These are phyloP conservation scores for Thermothelomyces thermophilus DNA, from an alignment of 2,329 filamentous ascomycete species.

Conservation along the genomic window DNA sequence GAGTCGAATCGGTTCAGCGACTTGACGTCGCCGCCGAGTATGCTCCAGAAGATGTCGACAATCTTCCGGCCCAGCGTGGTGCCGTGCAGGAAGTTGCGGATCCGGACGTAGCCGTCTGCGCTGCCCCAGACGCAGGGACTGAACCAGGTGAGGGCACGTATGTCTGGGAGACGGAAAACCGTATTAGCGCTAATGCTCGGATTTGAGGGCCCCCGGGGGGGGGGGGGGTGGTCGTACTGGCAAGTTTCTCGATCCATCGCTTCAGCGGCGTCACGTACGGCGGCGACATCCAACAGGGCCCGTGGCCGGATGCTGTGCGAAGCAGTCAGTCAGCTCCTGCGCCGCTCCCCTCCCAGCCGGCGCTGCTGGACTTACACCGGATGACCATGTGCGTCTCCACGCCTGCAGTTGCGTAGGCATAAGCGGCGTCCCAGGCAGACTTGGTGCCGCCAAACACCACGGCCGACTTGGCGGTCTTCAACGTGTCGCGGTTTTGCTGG, in stretches of 20 bases:
- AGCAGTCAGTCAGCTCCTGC: background rate
- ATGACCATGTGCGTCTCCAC: conserved; percentile 55
- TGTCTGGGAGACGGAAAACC: conserved; percentile 34
- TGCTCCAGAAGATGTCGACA: conserved; percentile 51
- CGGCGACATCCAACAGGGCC: conserved; percentile 53
- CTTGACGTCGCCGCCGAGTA: conserved; percentile 50
- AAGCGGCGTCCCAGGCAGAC: conserved; percentile 59
- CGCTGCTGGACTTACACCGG: conserved; percentile 33
- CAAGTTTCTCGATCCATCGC: conserved; percentile 59
- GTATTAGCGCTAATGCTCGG: background rate
- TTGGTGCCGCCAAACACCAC: conserved; percentile 58
- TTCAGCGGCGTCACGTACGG: conserved; percentile 61
- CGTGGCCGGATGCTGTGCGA: conserved; percentile 40
- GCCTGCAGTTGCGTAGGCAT: conserved; percentile 50
- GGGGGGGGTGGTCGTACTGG: conserved; percentile 25
- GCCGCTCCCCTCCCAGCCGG: background rate
- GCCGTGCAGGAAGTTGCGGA: conserved; percentile 50
- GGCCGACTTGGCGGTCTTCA: conserved; percentile 38
- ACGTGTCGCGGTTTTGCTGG: conserved; percentile 33
- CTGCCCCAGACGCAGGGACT: conserved; percentile 67
- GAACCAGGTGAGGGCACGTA: conserved; percentile 65
- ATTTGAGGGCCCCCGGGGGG: too few relatives aligned
- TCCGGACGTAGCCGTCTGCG: conserved; percentile 50
- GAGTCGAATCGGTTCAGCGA: conserved; percentile 46
- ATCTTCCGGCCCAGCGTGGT: conserved; percentile 51